Evolutionary conservation across 805 yeast species (phyloP).

Genomic region (Lipomyces japonicus): DNA sequence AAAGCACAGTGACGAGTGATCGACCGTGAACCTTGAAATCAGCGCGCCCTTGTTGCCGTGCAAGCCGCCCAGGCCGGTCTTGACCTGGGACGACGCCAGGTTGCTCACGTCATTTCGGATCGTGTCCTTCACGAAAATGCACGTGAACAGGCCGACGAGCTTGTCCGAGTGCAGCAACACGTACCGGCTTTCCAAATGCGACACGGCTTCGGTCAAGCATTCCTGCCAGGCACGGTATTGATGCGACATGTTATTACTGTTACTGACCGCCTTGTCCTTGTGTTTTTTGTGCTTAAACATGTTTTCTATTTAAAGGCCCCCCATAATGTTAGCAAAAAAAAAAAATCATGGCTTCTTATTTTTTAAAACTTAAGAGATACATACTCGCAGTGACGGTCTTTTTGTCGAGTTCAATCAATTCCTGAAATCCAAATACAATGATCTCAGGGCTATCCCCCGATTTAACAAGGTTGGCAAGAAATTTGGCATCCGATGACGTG

Average conservation of each 20-base stretch:
- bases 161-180: constrained; percentile 69
- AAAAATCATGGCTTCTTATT: too few relatives aligned
- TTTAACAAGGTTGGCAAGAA: constrained; percentile 29
- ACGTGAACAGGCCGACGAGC: constrained; percentile 75
- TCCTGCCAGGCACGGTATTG: constrained; percentile 36
- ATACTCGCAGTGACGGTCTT: constrained; percentile 68
- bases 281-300: constrained; percentile 54
- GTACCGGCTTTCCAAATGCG: constrained; percentile 40
- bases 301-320: constrained; percentile 53
- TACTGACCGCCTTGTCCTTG: constrained; percentile 47
- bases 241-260: constrained; percentile 44
- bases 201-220: constrained; percentile 26
- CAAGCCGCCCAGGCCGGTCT: constrained; percentile 92
- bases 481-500: constrained; percentile 24
- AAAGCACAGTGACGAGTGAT: constrained; percentile 69
- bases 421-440: constrained; percentile 82
- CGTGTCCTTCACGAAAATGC: constrained; percentile 60
- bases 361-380: too few relatives aligned
- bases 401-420: constrained; percentile 80
- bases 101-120: constrained; percentile 53
- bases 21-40: constrained; percentile 61
- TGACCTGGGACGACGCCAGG: constrained; percentile 70
- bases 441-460: constrained; percentile 54
- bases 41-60: constrained; percentile 74
- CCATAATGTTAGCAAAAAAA: constrained; percentile 44